Evolutionary conservation across 2,329 filamentous ascomycete species (phyloP).

Genomic region (Pyrenochaeta sp.): DNA sequence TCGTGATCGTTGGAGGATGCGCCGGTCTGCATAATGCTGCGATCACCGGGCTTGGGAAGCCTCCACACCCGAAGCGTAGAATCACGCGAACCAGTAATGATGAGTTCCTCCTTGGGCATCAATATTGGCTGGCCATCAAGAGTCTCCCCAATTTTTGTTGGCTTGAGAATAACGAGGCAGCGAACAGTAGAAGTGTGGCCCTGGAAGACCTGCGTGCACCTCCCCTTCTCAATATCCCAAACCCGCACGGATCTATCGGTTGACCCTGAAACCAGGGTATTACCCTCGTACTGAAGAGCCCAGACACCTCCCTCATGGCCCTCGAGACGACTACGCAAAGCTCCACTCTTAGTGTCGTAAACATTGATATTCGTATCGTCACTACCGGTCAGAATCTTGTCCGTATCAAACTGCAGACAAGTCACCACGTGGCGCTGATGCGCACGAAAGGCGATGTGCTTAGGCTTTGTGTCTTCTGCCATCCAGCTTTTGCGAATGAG

Average conservation of each 20-base stretch:
- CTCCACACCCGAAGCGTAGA: constrained; percentile 95
- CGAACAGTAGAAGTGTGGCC: constrained; percentile 97
- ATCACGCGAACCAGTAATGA: constrained; percentile 96
- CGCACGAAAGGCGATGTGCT: constrained; percentile 94
- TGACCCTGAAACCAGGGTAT: constrained; percentile 92
- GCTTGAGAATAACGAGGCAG: constrained; percentile 93
- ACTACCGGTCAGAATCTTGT: constrained; percentile 97
- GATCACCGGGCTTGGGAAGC: constrained; percentile 81
- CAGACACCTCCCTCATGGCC: constrained; percentile 98
- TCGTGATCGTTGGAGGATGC: constrained; percentile 77
- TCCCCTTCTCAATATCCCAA: constrained; percentile 94
- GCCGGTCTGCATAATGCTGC: constrained; percentile 79
- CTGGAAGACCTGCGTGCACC: constrained; percentile 94
- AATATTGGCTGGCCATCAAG: constrained; percentile 78
- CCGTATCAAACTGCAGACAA: constrained; percentile 95
- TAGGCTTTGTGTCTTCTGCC: constrained; percentile 78
- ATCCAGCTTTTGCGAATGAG: constrained; percentile 95
- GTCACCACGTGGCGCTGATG: constrained; percentile 97
- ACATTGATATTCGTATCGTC: constrained; percentile 98
- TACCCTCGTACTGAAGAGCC: constrained; percentile 96
- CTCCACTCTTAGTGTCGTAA: constrained; percentile 95
- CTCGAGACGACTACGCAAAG: constrained; percentile 80
- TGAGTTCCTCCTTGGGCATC: constrained; percentile 92
- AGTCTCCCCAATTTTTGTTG: constrained; percentile 76
- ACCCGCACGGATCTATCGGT: constrained; percentile 98